Conservation (phyloP, 148 eudicot species). For the Cornus kousa region DNA sequence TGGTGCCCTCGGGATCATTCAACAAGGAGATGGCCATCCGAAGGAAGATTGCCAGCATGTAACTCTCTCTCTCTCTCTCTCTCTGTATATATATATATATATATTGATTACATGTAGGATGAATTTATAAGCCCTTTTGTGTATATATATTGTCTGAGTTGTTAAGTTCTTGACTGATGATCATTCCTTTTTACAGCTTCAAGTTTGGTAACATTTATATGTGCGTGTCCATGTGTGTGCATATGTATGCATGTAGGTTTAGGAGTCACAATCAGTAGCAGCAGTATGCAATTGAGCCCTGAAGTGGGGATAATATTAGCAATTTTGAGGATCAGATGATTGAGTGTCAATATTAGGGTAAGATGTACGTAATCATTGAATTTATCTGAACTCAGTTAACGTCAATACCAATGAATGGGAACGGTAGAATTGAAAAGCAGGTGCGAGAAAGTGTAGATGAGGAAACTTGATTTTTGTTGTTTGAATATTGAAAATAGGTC, state of each 20-base stretch:
- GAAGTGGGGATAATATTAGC: background rate
- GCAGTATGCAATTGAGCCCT: background rate
- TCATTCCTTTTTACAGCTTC: background rate
- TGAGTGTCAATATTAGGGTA: background rate
- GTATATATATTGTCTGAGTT: background rate
- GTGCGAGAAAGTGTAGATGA: too few relatives aligned
- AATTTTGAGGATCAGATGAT: background rate
- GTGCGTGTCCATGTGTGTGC: too few relatives aligned
- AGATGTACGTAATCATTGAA: background rate
- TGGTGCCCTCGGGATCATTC: slow-evolving; percentile 53
- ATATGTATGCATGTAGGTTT: background rate
- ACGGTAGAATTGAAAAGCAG: background rate
- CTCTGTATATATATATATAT: too few relatives aligned
- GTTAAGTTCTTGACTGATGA: background rate
- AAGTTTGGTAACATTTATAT: background rate
- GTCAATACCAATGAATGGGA: background rate
- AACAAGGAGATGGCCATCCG: slow-evolving; percentile 71
- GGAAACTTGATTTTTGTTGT: background rate
- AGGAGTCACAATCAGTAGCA: background rate
- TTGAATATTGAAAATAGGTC: background rate
- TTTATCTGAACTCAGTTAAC: background rate
- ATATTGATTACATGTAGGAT: background rate
- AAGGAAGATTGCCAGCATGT: slow-evolving; percentile 64
- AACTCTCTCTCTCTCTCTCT: slow-evolving; percentile 11
- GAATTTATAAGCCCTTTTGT: background rate